A percentile compares a stretch with the other conserved stretches of the same genome.
These are phyloP conservation scores for Phytophthora pisi DNA, from an alignment of 352 stramenopile species.

Conservation along the genomic window DNA sequence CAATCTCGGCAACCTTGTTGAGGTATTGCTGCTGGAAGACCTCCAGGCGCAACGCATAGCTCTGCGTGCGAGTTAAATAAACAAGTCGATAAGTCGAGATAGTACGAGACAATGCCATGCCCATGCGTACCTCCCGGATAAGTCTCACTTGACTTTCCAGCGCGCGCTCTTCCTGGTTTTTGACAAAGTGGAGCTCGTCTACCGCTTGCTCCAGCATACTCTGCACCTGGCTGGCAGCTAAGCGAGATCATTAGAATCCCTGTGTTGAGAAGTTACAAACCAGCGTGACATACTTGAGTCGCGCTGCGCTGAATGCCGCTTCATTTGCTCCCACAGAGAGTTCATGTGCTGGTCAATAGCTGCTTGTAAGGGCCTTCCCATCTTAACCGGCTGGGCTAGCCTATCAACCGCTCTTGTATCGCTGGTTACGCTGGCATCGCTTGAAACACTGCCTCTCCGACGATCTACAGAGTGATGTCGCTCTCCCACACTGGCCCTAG, in stretches of 20 bases:
- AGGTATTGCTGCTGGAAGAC: conserved; percentile 71
- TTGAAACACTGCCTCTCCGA: conserved; percentile 4
- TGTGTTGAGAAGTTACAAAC: not conserved
- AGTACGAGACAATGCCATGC: not conserved
- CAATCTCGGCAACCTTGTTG: conserved; percentile 59
- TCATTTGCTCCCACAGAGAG: conserved; percentile 52
- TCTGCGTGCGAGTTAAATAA: conserved; percentile 27
- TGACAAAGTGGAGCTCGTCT: conserved; percentile 59
- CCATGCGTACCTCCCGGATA: conserved; percentile 59
- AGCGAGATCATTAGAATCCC: not conserved
- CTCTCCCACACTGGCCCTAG: not conserved
- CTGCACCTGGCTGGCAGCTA: conserved; percentile 54
- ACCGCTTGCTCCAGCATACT: conserved; percentile 54
- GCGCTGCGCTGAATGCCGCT: conserved; percentile 47
- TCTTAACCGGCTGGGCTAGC: not conserved
- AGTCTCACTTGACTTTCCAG: conserved; percentile 52
- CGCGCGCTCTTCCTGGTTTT: conserved; percentile 54
- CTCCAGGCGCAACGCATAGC: conserved; percentile 58
- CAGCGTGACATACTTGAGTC: conserved; percentile 41
- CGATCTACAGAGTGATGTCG: not conserved
- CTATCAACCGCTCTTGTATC: not conserved
- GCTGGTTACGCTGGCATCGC: conserved; percentile 13
- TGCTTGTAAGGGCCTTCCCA: conserved; percentile 25
- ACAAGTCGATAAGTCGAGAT: not conserved
- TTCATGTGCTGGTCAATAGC: conserved; percentile 60